Base-by-base conservation (phyloP, 2,329 filamentous ascomycete species). In the Myriosclerotinia duriaeana region DNA sequence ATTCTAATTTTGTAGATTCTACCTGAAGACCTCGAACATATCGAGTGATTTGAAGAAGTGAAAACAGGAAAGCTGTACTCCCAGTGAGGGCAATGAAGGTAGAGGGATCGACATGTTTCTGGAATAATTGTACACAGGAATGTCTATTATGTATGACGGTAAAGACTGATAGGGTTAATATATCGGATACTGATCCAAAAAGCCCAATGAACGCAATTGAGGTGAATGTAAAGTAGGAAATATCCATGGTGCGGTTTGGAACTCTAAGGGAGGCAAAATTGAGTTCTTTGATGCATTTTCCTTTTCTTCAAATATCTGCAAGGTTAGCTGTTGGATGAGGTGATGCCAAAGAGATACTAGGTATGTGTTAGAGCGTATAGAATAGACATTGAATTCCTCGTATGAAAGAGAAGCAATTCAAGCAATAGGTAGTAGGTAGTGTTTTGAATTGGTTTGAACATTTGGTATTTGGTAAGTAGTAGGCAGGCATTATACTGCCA, bases 11-110 rank as follows among this genome's bases (percentile, higher is more conserved):
- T 26, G 54, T 65, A 30, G 54, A 42, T 20, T 14, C 42, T 40
- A 56, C 53, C 44, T 58, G 42, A 36, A 75, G 64, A n/a, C 65
- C 67, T 50, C 64, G 58, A 14, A 71, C 20, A 64, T 69, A 72
- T n/a, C 72, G 69, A 54, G 65, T 15, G 12, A 71, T 11, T 65
- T 74, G 72, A 3, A 73, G 36, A 7, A 69, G 9, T 15, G 56
- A 17, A 40, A 71, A 72, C 6, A 67, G 48, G 9, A 64, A 53
- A 22, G 54, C 14, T 6, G 26, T 36, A 46, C 36, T 34, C 26
- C 61, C 58, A 14, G 65, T 3, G 61, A 68, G 26, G 22, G 62
- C 44, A 11, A 66, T 56, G 59, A 73, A 42, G 56, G 67, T 59
- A 26, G 63, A 48, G 40, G 58, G 14, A 55, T 66, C 67, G 54